Percentiles rank a stretch among this genome's conserved stretches.
Evolutionary conservation across 352 stramenopile genomes (phyloP).

Genomic region (Phytophthora pini): DNA sequence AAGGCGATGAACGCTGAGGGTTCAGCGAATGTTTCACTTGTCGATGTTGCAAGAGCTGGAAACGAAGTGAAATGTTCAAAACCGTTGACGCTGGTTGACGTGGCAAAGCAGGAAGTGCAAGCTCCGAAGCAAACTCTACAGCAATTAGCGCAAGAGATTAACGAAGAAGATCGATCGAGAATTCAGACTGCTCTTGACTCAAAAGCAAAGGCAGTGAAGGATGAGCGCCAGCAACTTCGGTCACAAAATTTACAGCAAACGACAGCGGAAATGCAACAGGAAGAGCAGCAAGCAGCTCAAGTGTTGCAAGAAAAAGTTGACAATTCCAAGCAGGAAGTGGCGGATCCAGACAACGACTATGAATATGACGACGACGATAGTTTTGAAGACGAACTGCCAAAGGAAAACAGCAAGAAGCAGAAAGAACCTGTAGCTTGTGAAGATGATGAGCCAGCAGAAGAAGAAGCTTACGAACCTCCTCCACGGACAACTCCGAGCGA

Average conservation of each 20-base stretch:
- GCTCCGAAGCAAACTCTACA: conserved; percentile 33
- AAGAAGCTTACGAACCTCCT: conserved; percentile 28
- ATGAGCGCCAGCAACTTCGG: conserved; percentile 36
- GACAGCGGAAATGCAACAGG: conserved; percentile 26
- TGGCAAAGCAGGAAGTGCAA: conserved; percentile 43
- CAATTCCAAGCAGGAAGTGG: conserved; percentile 17
- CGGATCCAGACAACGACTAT: conserved; percentile 11
- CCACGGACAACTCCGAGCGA: conserved; percentile 60
- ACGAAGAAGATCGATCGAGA: conserved; percentile 44
- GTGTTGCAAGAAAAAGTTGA: conserved; percentile 22
- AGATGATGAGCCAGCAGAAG: conserved; percentile 22
- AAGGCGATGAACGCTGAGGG: conserved; percentile 46
- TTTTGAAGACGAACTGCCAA: conserved; percentile 52
- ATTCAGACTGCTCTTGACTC: conserved; percentile 44
- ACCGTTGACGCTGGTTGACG: conserved; percentile 48
- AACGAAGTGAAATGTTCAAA: conserved; percentile 22
- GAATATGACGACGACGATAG: conserved; percentile 45
- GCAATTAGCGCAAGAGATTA: conserved; percentile 58
- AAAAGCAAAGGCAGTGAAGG: conserved; percentile 49
- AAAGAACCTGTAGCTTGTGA: conserved; percentile 2
- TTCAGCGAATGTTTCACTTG: conserved; percentile 31
- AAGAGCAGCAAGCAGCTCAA: conserved; percentile 39
- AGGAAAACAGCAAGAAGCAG: conserved; percentile 22
- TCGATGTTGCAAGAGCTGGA: conserved; percentile 48
- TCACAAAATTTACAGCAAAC: conserved; percentile 31